Percentiles rank a stretch among this genome's conserved stretches.
phyloP scores from a whole-genome alignment of 345 rosid species.

The Triadica sebifera region DNA sequence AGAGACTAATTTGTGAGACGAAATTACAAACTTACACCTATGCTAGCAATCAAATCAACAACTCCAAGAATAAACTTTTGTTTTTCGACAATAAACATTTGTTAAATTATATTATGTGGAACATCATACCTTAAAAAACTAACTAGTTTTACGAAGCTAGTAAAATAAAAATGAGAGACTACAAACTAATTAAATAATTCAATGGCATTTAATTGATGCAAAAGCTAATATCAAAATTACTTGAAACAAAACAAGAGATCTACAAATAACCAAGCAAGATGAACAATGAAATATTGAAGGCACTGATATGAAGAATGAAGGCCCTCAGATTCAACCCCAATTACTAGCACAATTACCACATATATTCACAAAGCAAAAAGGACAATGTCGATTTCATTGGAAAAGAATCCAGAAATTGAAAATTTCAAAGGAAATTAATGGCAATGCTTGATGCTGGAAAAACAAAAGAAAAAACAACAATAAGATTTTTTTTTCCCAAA shows the following conservation, averaged over 20 bases:
- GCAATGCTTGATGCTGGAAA: too few relatives aligned
- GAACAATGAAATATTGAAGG: too few relatives aligned
- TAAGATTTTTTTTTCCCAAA: not conserved
- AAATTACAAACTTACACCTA: not conserved
- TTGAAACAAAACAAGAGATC: not conserved
- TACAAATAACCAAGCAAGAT: not conserved
- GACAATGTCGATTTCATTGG: too few relatives aligned
- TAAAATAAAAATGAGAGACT: not conserved
- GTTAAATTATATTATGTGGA: not conserved
- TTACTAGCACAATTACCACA: too few relatives aligned
- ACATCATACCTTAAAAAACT: not conserved
- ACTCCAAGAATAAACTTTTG: not conserved
- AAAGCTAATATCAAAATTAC: not conserved
- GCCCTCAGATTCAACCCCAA: not conserved
- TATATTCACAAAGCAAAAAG: too few relatives aligned
- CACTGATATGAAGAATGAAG: not conserved
- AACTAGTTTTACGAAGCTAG: not conserved
- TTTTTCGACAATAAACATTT: too few relatives aligned
- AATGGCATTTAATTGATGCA: not conserved
- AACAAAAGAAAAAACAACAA: too few relatives aligned
- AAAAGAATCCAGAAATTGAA: too few relatives aligned
- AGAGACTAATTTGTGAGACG: conserved; percentile 3
- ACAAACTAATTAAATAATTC: not conserved
- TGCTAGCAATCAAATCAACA: conserved; percentile 2
- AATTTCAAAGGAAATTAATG: too few relatives aligned